A percentile compares a stretch with the other conserved stretches of the same genome.
These are phyloP conservation scores for Calonectria pauciramosa DNA, from an alignment of 2,329 filamentous ascomycete genomes.

Conservation along the genomic window DNA sequence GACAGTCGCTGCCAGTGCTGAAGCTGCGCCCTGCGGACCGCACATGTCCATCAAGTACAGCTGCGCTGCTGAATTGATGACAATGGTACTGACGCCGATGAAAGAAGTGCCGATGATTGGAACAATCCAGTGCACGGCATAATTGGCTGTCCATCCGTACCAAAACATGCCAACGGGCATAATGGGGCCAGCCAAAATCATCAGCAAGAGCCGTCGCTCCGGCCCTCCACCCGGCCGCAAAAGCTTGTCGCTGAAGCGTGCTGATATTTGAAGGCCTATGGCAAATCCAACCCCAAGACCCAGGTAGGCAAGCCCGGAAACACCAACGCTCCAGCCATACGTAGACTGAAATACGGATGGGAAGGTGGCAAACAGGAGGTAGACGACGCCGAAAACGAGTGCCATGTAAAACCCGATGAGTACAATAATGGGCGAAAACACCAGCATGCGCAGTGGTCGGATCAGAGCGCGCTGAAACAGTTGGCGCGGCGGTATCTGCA, in stretches of 20 bases:
- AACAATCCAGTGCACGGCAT: conserved; percentile 67
- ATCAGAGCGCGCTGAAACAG: conserved; percentile 51
- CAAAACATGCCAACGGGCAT: conserved; percentile 68
- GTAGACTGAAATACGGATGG: conserved; percentile 52
- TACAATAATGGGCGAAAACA: conserved; percentile 68
- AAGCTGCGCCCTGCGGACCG: conserved; percentile 39
- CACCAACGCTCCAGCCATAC: conserved; percentile 48
- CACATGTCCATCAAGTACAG: conserved; percentile 46
- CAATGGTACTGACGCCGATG: conserved; percentile 58
- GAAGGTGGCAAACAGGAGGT: conserved; percentile 52
- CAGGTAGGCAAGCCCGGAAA: conserved; percentile 55
- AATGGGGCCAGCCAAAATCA: conserved; percentile 67
- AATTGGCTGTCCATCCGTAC: conserved; percentile 71
- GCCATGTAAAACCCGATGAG: conserved; percentile 55
- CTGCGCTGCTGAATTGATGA: conserved; percentile 51
- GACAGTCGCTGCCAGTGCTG: conserved; percentile 40
- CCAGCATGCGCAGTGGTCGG: conserved; percentile 61
- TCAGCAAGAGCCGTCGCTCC: conserved; percentile 65
- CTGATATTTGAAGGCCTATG: conserved; percentile 40
- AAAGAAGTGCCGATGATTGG: conserved; percentile 65
- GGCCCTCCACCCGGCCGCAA: conserved; percentile 43
- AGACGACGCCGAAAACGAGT: conserved; percentile 54
- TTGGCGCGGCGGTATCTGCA: conserved; percentile 23
- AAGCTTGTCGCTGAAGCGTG: conserved; percentile 34
- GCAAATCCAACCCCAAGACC: conserved; percentile 60